Percentiles rank a stretch among this genome's conserved stretches.
These are phyloP conservation scores for Suhomyces bribrorum DNA, from an alignment of 1,139 yeast species.

Conservation along the genomic window DNA sequence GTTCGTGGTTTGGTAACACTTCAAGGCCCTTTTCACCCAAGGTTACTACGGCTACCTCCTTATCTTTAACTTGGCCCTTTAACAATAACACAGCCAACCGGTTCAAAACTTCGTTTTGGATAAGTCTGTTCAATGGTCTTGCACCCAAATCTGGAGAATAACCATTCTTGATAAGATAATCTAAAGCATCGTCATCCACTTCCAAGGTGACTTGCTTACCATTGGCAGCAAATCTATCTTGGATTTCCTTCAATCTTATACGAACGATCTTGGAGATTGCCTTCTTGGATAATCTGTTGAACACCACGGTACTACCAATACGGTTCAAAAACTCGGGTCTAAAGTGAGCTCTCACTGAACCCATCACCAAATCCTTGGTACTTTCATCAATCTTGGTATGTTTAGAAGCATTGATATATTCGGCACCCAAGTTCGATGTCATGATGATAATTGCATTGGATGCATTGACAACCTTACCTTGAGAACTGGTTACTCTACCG, in stretches of 20 bases:
- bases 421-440: slow-evolving; percentile 98
- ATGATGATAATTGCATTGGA: slow-evolving; percentile 89
- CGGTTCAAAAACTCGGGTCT: slow-evolving; percentile 97
- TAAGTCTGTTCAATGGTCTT: slow-evolving; percentile 91
- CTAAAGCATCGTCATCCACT: slow-evolving; percentile 72
- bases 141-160: slow-evolving; percentile 96
- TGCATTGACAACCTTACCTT: slow-evolving; percentile 90
- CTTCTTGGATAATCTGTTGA: slow-evolving; percentile 87
- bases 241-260: slow-evolving; percentile 80
- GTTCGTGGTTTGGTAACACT: slow-evolving; percentile 84
- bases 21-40: slow-evolving; percentile 65
- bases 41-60: slow-evolving; percentile 74
- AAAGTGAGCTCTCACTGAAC: slow-evolving; percentile 84
- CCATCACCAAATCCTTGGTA: slow-evolving; percentile 79
- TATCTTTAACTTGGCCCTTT: slow-evolving; percentile 84
- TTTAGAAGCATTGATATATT: slow-evolving; percentile 71
- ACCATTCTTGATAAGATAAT: slow-evolving; percentile 80
- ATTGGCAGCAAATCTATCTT: slow-evolving; percentile 77
- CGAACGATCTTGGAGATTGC: slow-evolving; percentile 91
- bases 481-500: slow-evolving; percentile 92
- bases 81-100: slow-evolving; percentile 84
- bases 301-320: slow-evolving; percentile 87
- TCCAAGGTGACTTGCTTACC: slow-evolving; percentile 75
- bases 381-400: slow-evolving; percentile 63
- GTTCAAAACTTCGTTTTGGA: slow-evolving; percentile 85